Percentiles rank a stretch among this genome's conserved stretches.
Evolutionary conservation across 192 early-diverging fungal species (phyloP).

Genomic region (Coemansia sp.): DNA sequence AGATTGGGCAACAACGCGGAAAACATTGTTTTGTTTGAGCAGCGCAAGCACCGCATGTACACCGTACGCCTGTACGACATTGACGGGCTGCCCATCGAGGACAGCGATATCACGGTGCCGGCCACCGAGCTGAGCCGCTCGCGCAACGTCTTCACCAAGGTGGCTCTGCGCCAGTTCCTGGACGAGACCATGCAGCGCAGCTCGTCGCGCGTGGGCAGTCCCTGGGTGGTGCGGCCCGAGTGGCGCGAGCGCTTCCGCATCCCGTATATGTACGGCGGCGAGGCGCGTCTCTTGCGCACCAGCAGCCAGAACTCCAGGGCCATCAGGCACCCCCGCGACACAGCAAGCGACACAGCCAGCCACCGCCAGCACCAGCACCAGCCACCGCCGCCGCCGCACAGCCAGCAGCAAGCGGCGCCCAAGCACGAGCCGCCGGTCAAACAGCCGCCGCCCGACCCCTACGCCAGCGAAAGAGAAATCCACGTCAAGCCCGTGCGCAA

Average conservation of each 20-base stretch:
- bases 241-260: slow-evolving; percentile 51
- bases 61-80: slow-evolving; percentile 40
- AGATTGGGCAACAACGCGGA: slow-evolving; percentile 17
- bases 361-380: background rate
- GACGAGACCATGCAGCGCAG: slow-evolving; percentile 35
- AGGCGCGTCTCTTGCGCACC: slow-evolving; percentile 17
- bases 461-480: slow-evolving; percentile 28
- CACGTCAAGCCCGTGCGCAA: slow-evolving; percentile 49
- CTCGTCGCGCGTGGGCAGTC: slow-evolving; percentile 29
- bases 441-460: slow-evolving; percentile 20
- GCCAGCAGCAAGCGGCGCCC: background rate
- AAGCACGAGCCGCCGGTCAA: background rate
- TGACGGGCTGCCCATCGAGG: slow-evolving; percentile 30
- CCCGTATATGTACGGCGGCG: slow-evolving; percentile 38
- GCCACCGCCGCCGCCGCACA: too few species aligned
- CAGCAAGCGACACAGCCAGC: too few species aligned
- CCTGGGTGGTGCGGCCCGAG: slow-evolving; percentile 31
- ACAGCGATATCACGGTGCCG: slow-evolving; percentile 39
- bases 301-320: background rate
- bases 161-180: slow-evolving; percentile 42
- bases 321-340: background rate
- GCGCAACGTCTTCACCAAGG: slow-evolving; percentile 49
- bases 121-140: slow-evolving; percentile 42
- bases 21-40: slow-evolving; percentile 21
- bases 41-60: slow-evolving; percentile 23